Evolutionary conservation across 306 rosid genomes (phyloP), one percentile per base, ranked within the genome.

Genomic region (Clitoria ternatea): DNA sequence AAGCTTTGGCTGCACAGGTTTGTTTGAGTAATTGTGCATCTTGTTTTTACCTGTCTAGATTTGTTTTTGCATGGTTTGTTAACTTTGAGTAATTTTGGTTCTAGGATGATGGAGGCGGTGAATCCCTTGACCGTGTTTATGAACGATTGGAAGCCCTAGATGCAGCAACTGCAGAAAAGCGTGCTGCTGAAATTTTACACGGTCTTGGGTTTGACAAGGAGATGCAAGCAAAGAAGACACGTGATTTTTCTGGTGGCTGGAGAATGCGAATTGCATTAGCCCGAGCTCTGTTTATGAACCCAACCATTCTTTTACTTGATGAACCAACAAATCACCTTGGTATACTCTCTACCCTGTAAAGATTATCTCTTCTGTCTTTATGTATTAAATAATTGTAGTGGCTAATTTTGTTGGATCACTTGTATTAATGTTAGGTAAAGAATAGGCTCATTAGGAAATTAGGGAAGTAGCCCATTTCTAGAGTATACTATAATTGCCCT

Each of bases 241-340:
- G 89, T 7, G 98, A 94, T 79, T 94, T 94, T 82, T 94, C 98
- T 15, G 98, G 98, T 64, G 98, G 98, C 53, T 94, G 98, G 98
- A 94, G 98, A 69, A 94, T 94, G 98, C 85, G 98, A 73, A 90
- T 94, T 78, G 95, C 97, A 10, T 70, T 94, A 54, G 97, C 97
- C 17, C 87, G 97, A 61, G 97, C 98, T 26, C 79, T 94, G 7
- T 94, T 94, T 80, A 94, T 94, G 76, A 94, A 94, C 23, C 98
- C 98, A 55, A 94, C 98, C 32, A 68, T 94, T 82, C 86, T 94
- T 74, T 75, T 94, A 24, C 96, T 94, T 40, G 98, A 94, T 78
- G 98, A 94, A 81, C 98, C 98, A 7, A 94, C 79, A 14, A 80
- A 80, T 74, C 80, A 74, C 26, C 84, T 80, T 63, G 84, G 84